Conservation (phyloP, 148 eudicot species). For the Cornus controversa region DNA sequence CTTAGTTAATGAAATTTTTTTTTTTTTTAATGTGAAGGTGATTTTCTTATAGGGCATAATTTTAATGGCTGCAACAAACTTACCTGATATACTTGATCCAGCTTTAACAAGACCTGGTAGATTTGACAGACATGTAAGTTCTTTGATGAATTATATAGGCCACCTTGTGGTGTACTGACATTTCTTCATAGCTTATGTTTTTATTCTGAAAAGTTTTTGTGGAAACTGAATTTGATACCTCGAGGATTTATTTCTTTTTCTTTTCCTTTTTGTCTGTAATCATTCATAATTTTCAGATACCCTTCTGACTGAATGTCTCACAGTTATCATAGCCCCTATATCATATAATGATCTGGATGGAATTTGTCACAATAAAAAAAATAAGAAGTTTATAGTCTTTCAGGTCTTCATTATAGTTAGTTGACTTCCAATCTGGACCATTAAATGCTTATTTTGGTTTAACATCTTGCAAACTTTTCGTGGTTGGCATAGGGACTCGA, state of each 20-base stretch:
- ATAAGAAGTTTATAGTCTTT: background rate
- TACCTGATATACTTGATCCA: constrained; percentile 97
- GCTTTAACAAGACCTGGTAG: constrained; percentile 98
- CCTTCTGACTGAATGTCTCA: background rate
- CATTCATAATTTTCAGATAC: background rate
- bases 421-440: background rate
- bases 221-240: background rate
- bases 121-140: constrained; percentile 98
- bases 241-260: background rate
- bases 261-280: background rate
- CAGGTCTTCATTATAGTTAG: background rate
- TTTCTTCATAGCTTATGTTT: constrained; percentile 1
- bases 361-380: background rate
- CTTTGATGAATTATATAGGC: background rate
- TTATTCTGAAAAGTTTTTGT: background rate
- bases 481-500: no score
- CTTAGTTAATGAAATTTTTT: background rate
- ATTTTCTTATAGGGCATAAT: constrained; percentile 73
- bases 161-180: background rate
- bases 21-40: background rate
- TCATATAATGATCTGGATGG: background rate
- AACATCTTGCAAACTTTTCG: background rate
- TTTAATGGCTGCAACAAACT: constrained; percentile 98
- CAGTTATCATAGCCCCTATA: background rate
- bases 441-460: background rate